Percentiles rank a stretch among this genome's conserved stretches.
phyloP scores from a whole-genome alignment of 768 basidiomycete genomes.

The Amanita pseudoporphyria region DNA sequence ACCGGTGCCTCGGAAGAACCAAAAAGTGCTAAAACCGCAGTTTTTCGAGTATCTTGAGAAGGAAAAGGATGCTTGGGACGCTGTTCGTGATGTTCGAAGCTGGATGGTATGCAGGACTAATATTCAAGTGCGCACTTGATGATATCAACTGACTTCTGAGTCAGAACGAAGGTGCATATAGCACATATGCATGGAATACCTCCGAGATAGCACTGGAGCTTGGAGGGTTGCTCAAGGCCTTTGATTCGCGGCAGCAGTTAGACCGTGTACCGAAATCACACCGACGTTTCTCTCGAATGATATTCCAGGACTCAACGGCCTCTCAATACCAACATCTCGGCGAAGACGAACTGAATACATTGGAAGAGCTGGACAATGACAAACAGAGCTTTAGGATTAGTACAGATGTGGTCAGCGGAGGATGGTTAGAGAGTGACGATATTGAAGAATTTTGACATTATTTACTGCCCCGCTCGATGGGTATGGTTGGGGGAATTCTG shows the following conservation, averaged over 20 bases:
- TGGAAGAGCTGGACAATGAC: constrained; percentile 11
- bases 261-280: constrained; percentile 25
- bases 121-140: constrained; percentile 10
- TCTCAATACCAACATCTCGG: constrained; percentile 19
- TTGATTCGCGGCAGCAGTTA: constrained; percentile 18
- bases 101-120: constrained; percentile 41
- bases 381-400: constrained; percentile 12
- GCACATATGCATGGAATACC: constrained; percentile 39
- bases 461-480: not conserved
- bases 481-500: not conserved
- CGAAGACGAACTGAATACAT: constrained; percentile 22
- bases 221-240: constrained; percentile 48
- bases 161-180: constrained; percentile 16
- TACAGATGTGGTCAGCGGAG: constrained; percentile 26
- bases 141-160: not conserved
- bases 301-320: constrained; percentile 21
- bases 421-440: constrained; percentile 52
- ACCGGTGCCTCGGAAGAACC: constrained; percentile 69
- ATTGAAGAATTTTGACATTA: constrained; percentile 38
- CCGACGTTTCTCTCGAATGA: constrained; percentile 40
- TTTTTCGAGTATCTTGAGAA: constrained; percentile 61
- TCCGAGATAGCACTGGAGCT: constrained; percentile 44
- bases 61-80: constrained; percentile 53
- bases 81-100: constrained; percentile 40
- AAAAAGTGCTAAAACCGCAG: constrained; percentile 81